Base-by-base conservation (phyloP, 2,329 filamentous ascomycete genomes). In the Teratosphaeria epicoccoides region DNA sequence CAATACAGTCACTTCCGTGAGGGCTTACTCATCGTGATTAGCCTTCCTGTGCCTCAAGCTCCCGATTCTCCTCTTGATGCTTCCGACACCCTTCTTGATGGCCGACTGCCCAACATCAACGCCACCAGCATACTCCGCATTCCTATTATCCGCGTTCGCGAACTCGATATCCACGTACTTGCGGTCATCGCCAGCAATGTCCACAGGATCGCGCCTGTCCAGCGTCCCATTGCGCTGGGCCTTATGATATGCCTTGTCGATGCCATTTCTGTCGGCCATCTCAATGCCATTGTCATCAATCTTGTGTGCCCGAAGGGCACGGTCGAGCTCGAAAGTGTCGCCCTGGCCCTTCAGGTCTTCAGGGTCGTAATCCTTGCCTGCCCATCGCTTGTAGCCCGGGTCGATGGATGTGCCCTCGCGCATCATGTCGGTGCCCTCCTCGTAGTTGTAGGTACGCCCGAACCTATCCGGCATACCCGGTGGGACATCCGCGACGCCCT, bases 391-490 rank as follows among this genome's bases (percentile, higher is more conserved):
- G 65, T 93, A 95, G 12, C 85, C 76, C n/a, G 84, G 86, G 14
- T 86, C 87, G 0, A 71, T 65, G 2, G 80, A 79, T 55, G 85
- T 80, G 0, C 72, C 70, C 61, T 91, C 87, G 47, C 84, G 77
- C 84, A 90, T 89, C 65, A 95, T 74, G 63, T 95, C 88, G 2
- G 84, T 78, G n/a, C 89, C 89, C 63, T 96, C 89, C 61, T 88
- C 75, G 62, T 96, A 96, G 24, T 83, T 59, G 74, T 94, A 87
- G 10, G 78, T 72, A 49, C 81, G 77, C 2, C 90, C 90, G 51
- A 80, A 76, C 17, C 78, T 70, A 65, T 94, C 89, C 1, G 70
- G 70, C 59, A 77, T 70, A 22, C 90, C 89, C 0, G 85, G 82
- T 1, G 90, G 87, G n/a, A 93, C 79, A 17, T 73, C 73, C 1